Conservation (phyloP, 2,329 filamentous ascomycete species). For the Xylaria multiplex region DNA sequence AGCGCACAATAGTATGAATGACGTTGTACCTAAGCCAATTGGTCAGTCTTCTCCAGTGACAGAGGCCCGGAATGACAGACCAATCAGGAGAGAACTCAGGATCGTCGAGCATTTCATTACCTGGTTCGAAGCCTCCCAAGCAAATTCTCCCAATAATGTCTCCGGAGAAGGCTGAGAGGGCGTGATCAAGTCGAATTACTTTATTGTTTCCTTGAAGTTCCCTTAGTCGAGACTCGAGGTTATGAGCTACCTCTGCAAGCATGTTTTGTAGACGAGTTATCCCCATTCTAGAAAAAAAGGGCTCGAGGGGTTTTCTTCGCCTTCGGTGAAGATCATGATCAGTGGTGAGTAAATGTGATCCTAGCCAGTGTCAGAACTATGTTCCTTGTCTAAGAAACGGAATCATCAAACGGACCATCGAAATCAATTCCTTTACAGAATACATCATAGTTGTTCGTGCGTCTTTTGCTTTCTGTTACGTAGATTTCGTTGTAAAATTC, state of each 20-base stretch:
- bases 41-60: no score
- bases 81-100: conserved; percentile 12
- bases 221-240: conserved; percentile 9
- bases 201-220: not conserved
- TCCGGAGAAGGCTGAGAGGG: conserved; percentile 20
- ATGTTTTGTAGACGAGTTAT: conserved; percentile 15
- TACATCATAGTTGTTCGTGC: conserved; percentile 9
- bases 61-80: not conserved
- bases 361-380: not conserved
- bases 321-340: conserved; percentile 25
- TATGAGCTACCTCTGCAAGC: conserved; percentile 9
- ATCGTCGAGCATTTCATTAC: conserved; percentile 6
- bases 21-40: not conserved
- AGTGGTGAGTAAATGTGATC: conserved; percentile 16
- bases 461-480: conserved; percentile 7
- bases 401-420: not conserved
- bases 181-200: conserved; percentile 29
- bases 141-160: conserved; percentile 28
- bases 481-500: conserved; percentile 17
- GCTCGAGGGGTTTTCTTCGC: conserved; percentile 27
- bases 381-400: no score
- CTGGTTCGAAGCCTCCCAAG: not conserved
- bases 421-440: conserved; percentile 13
- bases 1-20: not conserved
- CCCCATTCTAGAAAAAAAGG: conserved; percentile 30